Evolutionary conservation across 768 basidiomycete genomes (phyloP), one percentile per base, ranked within the genome.

Genomic region (Auricularia sp.): DNA sequence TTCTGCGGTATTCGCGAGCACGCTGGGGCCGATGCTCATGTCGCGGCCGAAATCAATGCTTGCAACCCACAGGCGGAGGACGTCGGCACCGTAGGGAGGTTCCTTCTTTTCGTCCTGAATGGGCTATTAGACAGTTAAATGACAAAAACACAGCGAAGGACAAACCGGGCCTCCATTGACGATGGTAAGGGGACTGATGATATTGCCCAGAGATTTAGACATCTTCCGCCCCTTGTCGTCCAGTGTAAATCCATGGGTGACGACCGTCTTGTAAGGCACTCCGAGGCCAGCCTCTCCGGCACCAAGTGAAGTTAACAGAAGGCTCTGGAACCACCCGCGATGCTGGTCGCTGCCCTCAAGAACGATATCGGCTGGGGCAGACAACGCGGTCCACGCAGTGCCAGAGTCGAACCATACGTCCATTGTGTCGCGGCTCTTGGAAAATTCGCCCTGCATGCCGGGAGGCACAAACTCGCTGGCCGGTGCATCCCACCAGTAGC

Each of bases 391-490:
- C 96, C 96, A 99, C 3, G 94, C 91, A 2, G 90, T 87, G 3
- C 96, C 96, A 69, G 92, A 95, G 75, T 99, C 96, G 69, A 98
- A 98, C 96, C 96, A 99, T 16, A 99, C 96, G 73, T 99, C 96
- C 87, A 98, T 94, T 2, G 96, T 99, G 73, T 99, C 96, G 2
- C 84, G 87, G 8, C 94, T 89, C 73, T 93, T 94, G 33, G 65
- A 24, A 35, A 44, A 21, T n/a, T 79, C 76, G 62, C 79, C 77
- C 3, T 75, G 72, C 21, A 90, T 79, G 61, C 81, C 77, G 0
- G 85, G 82, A 10, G 88, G 83, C 4, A 96, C 76, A 74, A 99
- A 97, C 35, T 91, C 90, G 59, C 84, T 85, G 36, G 91, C 82
- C 3, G 88, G 85, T 14, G 91, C 93, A 5, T 85, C 81, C 94